Evolutionary conservation across 305 asterid genomes (phyloP).

Genomic region (Coffea humblotiana): DNA sequence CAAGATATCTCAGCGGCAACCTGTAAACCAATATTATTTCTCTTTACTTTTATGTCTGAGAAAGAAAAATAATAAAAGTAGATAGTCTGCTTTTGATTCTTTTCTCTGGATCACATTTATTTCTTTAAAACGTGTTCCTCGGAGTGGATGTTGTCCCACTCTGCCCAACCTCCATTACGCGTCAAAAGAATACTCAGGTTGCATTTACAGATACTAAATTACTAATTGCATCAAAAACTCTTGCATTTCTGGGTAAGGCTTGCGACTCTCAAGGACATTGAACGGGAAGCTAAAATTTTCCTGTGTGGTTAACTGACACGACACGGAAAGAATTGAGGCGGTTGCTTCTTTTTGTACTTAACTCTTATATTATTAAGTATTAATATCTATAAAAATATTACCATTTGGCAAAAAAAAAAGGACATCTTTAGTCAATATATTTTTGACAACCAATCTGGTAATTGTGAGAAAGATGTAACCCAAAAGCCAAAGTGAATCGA

Average conservation of each 20-base stretch:
- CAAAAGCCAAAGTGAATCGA: too few relatives aligned
- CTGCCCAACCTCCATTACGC: background rate
- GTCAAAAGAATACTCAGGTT: background rate
- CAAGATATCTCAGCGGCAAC: slow-evolving; percentile 35
- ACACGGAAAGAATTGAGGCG: too few relatives aligned
- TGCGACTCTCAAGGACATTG: background rate
- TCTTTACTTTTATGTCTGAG: slow-evolving; percentile 9
- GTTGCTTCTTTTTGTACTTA: too few relatives aligned
- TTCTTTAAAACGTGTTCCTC: background rate
- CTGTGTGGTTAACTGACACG: too few relatives aligned
- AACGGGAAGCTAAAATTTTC: too few relatives aligned
- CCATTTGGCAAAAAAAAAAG: too few relatives aligned
- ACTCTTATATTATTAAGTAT: too few relatives aligned
- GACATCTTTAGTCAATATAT: too few relatives aligned
- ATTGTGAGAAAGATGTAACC: too few relatives aligned
- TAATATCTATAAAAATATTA: too few relatives aligned
- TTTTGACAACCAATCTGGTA: too few relatives aligned
- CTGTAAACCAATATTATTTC: slow-evolving; percentile 32
- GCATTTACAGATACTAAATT: background rate
- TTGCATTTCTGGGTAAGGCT: background rate
- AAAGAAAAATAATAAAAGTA: background rate
- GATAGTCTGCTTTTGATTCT: background rate
- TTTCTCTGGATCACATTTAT: background rate
- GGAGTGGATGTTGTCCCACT: background rate
- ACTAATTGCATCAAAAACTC: background rate